Percentiles rank a stretch among this genome's conserved stretches.
These are phyloP conservation scores for Xylaria castorea DNA, from an alignment of 495 filamentous ascomycete species.

Conservation along the genomic window DNA sequence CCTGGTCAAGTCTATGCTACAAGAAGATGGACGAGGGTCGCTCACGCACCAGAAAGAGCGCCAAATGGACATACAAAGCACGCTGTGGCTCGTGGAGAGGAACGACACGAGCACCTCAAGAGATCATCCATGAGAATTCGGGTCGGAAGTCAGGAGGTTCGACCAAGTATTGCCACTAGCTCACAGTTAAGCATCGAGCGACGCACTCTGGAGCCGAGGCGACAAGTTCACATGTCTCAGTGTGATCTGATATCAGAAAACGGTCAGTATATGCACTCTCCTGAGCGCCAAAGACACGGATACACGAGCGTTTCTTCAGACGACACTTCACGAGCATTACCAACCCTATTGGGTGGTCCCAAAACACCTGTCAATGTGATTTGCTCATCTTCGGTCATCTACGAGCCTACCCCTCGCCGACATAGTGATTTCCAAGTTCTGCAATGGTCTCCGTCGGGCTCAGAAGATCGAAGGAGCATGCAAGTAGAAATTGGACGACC, in stretches of 20 bases:
- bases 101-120: background rate
- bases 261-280: conserved; percentile 19
- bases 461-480: conserved; percentile 38
- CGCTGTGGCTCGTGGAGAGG: background rate
- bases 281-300: background rate
- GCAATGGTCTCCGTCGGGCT: conserved; percentile 32
- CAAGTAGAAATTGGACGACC: conserved; percentile 36
- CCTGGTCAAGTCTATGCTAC: conserved; percentile 34
- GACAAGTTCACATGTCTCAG: conserved; percentile 8
- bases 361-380: conserved; percentile 34
- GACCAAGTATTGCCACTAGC: conserved; percentile 28
- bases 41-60: conserved; percentile 18
- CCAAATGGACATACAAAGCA: conserved; percentile 7
- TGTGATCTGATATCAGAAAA: conserved; percentile 24
- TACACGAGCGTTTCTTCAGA: background rate
- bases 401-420: conserved; percentile 37
- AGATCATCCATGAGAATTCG: conserved; percentile 37
- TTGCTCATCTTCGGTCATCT: conserved; percentile 35
- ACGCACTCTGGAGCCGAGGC: conserved; percentile 16
- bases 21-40: conserved; percentile 33
- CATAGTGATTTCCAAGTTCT: conserved; percentile 27
- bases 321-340: background rate
- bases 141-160: conserved; percentile 49
- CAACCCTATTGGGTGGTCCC: background rate
- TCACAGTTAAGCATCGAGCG: conserved; percentile 29